Percentiles rank a stretch among this genome's conserved stretches.
Evolutionary conservation across 2,329 filamentous ascomycete genomes (phyloP).

Genomic region (Colletotrichum orbiculare): DNA sequence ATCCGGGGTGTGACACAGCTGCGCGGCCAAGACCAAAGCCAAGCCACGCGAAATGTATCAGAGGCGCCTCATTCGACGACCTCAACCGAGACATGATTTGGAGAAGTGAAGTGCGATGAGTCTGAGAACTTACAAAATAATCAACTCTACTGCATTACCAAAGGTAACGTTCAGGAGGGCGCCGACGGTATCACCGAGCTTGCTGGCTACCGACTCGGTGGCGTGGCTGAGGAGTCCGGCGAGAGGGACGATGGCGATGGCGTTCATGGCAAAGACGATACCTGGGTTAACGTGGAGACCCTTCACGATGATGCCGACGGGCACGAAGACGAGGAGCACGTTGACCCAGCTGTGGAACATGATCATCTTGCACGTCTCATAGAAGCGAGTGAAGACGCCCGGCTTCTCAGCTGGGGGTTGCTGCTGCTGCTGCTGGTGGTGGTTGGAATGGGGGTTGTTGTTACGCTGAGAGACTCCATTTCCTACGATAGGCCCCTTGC

Average conservation of each 20-base stretch:
- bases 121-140: slow-evolving; percentile 70
- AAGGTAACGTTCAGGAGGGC: slow-evolving; percentile 82
- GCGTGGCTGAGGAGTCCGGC: slow-evolving; percentile 78
- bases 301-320: slow-evolving; percentile 77
- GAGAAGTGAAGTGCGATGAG: neutral
- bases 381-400: slow-evolving; percentile 30
- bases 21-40: slow-evolving; percentile 23
- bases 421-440: slow-evolving; percentile 13
- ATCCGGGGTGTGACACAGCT: slow-evolving; percentile 24
- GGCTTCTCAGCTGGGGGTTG: slow-evolving; percentile 10
- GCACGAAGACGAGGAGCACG: slow-evolving; percentile 80
- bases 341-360: slow-evolving; percentile 84
- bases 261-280: slow-evolving; percentile 79
- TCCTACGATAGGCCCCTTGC: slow-evolving; percentile 68
- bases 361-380: slow-evolving; percentile 52
- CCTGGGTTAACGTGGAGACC: slow-evolving; percentile 62
- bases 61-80: no score
- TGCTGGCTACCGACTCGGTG: slow-evolving; percentile 79
- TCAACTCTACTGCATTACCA: slow-evolving; percentile 82
- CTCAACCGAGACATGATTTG: neutral
- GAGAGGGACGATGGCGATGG: slow-evolving; percentile 79
- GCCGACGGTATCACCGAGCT: slow-evolving; percentile 78
- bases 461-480: slow-evolving; percentile 38
- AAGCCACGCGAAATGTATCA: slow-evolving; percentile 15
- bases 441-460: slow-evolving; percentile 32